Evolutionary conservation across 768 basidiomycete species (phyloP).

Genomic region (Amanita exitialis): DNA sequence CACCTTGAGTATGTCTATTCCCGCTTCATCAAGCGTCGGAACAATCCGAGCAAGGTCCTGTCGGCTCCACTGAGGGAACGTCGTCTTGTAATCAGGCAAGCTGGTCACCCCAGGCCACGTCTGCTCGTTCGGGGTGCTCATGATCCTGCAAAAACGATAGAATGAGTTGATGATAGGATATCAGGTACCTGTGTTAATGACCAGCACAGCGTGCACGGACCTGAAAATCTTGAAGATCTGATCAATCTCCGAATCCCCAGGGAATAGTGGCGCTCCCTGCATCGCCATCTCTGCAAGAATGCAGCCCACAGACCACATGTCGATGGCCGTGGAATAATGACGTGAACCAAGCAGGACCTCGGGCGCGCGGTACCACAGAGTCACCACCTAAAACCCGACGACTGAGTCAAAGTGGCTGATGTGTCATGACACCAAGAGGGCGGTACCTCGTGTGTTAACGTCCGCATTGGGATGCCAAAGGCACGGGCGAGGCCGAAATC

Average conservation of each 20-base stretch:
- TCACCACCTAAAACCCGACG: conserved; percentile 67
- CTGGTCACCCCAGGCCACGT: conserved; percentile 84
- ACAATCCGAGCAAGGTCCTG: conserved; percentile 64
- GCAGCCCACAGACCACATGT: conserved; percentile 99
- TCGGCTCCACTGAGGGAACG: conserved; percentile 91
- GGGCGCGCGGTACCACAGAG: conserved; percentile 97
- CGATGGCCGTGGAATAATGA: conserved; percentile 95
- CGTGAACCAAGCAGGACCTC: conserved; percentile 94
- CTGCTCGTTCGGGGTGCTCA: conserved; percentile 90
- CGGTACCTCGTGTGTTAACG: conserved; percentile 95
- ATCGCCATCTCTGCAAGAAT: conserved; percentile 99
- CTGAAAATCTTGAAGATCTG: conserved; percentile 99
- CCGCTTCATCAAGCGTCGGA: conserved; percentile 61
- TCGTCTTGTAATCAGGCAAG: conserved; percentile 91
- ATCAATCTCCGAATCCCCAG: conserved; percentile 99
- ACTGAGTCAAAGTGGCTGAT: neutral
- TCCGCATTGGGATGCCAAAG: conserved; percentile 96
- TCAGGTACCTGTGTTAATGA: neutral
- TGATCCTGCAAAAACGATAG: conserved; percentile 42
- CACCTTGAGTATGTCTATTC: conserved; percentile 76
- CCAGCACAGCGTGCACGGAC: conserved; percentile 42
- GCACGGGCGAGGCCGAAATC: conserved; percentile 96
- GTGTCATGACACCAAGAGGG: conserved; percentile 3
- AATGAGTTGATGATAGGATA: too few relatives aligned
- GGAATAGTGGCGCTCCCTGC: conserved; percentile 84